Conservation (phyloP, 176 grass and related monocot genomes). For the Elaeis guineensis region DNA sequence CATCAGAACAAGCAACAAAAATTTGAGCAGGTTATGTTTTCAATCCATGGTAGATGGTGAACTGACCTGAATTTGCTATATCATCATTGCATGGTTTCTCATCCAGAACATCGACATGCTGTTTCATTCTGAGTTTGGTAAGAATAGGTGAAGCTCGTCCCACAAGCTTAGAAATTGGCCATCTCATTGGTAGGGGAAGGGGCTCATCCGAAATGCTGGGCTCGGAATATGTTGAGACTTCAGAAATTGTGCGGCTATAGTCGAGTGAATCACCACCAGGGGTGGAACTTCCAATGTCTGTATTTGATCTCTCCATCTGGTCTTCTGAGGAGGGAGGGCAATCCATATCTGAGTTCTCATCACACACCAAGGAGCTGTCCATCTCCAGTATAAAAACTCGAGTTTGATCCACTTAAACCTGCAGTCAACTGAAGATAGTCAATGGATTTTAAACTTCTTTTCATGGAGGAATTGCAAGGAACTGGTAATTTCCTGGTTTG, state of each 20-base stretch:
- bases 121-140: slow-evolving; percentile 55
- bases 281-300: slow-evolving; percentile 37
- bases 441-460: no score
- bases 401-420: neutral
- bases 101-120: slow-evolving; percentile 46
- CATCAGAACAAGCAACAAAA: slow-evolving; percentile 4
- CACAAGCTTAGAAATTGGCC: slow-evolving; percentile 36
- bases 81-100: slow-evolving; percentile 46
- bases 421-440: neutral
- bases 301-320: slow-evolving; percentile 19
- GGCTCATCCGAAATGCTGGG: slow-evolving; percentile 45
- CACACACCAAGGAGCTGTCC: slow-evolving; percentile 57
- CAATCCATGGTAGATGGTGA: slow-evolving; percentile 10
- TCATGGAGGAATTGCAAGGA: no score
- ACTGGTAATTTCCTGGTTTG: neutral
- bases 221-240: slow-evolving; percentile 74
- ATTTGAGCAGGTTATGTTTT: neutral
- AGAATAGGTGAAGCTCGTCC: slow-evolving; percentile 33
- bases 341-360: slow-evolving; percentile 55
- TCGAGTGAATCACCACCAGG: slow-evolving; percentile 36
- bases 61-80: slow-evolving; percentile 5
- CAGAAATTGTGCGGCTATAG: slow-evolving; percentile 72
- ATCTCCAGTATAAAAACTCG: slow-evolving; percentile 10
- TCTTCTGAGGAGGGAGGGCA: slow-evolving; percentile 12
- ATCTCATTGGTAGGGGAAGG: neutral